Evolutionary conservation across 352 stramenopile species (phyloP).

Genomic region (Phytophthora sp.): DNA sequence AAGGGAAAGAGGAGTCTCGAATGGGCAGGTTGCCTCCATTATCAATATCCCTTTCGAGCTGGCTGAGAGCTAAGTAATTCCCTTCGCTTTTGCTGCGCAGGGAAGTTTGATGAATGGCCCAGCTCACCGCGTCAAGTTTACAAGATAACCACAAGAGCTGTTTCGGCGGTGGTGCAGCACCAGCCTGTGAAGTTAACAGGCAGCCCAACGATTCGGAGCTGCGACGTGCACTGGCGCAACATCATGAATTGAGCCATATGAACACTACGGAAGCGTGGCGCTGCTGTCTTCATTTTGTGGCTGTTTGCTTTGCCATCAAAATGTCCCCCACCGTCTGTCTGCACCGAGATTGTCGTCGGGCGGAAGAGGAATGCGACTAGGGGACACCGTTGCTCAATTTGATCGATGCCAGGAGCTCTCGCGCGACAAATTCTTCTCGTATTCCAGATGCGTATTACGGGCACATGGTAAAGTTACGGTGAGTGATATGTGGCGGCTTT

Average conservation of each 20-base stretch:
- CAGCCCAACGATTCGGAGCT: constrained; percentile 15
- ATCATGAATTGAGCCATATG: constrained; percentile 13
- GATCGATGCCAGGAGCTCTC: background rate
- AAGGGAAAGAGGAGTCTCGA: constrained; percentile 32
- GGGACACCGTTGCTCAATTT: background rate
- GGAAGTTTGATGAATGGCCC: constrained; percentile 25
- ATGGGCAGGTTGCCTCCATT: constrained; percentile 25
- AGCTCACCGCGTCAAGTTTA: background rate
- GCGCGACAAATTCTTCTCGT: constrained; percentile 18
- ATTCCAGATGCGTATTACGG: constrained; percentile 13
- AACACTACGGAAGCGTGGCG: too few relatives aligned
- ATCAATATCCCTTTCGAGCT: background rate
- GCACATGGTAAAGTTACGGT: constrained; percentile 10
- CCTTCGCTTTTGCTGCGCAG: background rate
- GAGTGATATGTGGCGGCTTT: constrained; percentile 8
- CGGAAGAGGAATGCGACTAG: background rate
- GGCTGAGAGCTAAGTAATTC: constrained; percentile 6
- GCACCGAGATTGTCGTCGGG: constrained; percentile 13
- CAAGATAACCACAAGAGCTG: constrained; percentile 7
- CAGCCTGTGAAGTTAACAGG: constrained; percentile 1
- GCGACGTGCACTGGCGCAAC: constrained; percentile 4
- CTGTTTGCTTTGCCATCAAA: background rate
- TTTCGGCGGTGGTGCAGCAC: background rate
- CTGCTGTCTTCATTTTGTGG: constrained; percentile 7
- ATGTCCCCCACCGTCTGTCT: constrained; percentile 9